Evolutionary conservation across 768 basidiomycete genomes (phyloP), one percentile per base, ranked within the genome.

Genomic region (Serendipita sp.): DNA sequence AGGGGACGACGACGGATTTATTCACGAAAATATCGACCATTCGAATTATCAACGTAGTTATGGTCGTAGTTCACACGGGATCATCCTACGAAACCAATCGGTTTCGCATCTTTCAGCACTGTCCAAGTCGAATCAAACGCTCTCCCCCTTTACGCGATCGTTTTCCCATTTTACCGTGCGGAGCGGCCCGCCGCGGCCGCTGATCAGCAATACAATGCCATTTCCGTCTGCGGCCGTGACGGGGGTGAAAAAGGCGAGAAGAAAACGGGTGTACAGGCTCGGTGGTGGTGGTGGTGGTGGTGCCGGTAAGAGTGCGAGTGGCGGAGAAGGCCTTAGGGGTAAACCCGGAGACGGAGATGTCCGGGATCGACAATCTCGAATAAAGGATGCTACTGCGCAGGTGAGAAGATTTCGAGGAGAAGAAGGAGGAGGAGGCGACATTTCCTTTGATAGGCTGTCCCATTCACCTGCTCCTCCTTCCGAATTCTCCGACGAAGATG

Each of bases 131-230:
- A 91, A 96, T 70, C 95, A 96, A 71, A 99, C 95, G 0, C 77
- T 99, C 2, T 91, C 89, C 0, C 95, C 94, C 0, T 97, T 95
- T 73, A 96, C 94, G 3, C 84, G 91, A 64, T 85, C 87, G 13
- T 79, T 92, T 34, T 86, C 88, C 66, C 92, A 96, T 73, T 94
- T 95, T 73, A 91, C 93, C 0, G 91, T 96, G 11, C 82, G 93
- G 36, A 91, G 89, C 66, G 89, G 86, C 28, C 92, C 91, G 0
- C 88, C 85, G 18, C 77, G 83, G 48, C 71, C 74, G 46, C 34
- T 65, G 48, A 47, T 30, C 45, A 15, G 74, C 66, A 69, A 73
- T 51, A 72, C 74, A 16, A 72, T 70, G 30, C 75, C 78, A 38
- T 66, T 74, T 5, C 72, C 74, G 10, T 69, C 69, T 4, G 68